A percentile compares a stretch with the other conserved stretches of the same genome.
These are phyloP conservation scores for Babesia bigemina DNA, from an alignment of 169 alveolate species.

Conservation along the genomic window DNA sequence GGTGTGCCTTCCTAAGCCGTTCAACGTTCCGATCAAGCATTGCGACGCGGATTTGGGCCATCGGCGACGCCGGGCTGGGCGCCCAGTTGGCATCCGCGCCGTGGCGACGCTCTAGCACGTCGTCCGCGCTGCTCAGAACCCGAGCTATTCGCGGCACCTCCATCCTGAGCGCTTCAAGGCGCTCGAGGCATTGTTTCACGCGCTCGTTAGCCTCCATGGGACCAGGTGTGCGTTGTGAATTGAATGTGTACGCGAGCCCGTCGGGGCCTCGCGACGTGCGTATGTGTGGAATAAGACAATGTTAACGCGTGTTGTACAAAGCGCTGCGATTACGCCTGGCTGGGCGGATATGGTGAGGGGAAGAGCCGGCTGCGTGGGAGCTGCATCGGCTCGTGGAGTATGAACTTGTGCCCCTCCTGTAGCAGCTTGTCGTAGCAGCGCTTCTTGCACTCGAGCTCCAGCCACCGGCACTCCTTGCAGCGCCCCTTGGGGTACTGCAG, in stretches of 20 bases:
- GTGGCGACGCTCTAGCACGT: slow-evolving; percentile 19
- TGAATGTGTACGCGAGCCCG: slow-evolving; percentile 6
- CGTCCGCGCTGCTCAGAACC: slow-evolving; percentile 12
- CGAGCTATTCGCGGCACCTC: slow-evolving; percentile 27
- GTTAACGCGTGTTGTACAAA: slow-evolving; percentile 6
- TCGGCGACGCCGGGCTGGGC: neutral
- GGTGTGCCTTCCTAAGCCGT: slow-evolving; percentile 11
- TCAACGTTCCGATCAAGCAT: slow-evolving; percentile 2
- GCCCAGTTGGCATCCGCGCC: neutral
- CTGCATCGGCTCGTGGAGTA: slow-evolving; percentile 82
- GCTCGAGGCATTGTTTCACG: slow-evolving; percentile 28
- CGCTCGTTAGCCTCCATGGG: slow-evolving; percentile 18
- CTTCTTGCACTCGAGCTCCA: slow-evolving; percentile 83
- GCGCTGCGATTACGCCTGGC: slow-evolving; percentile 26
- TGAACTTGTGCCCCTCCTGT: slow-evolving; percentile 80
- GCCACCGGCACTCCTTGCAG: slow-evolving; percentile 85
- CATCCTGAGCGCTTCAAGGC: slow-evolving; percentile 26
- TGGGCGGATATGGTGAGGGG: slow-evolving; percentile 81
- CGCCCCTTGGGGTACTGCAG: slow-evolving; percentile 82
- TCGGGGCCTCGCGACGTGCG: neutral
- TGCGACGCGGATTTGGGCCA: slow-evolving; percentile 29
- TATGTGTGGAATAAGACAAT: neutral
- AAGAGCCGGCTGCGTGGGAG: slow-evolving; percentile 74
- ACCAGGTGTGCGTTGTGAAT: neutral
- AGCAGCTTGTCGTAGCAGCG: slow-evolving; percentile 78